Percentiles rank a stretch among this genome's conserved stretches.
phyloP scores from a whole-genome alignment of 208 protist genomes.

The Leishmania tarentolae region DNA sequence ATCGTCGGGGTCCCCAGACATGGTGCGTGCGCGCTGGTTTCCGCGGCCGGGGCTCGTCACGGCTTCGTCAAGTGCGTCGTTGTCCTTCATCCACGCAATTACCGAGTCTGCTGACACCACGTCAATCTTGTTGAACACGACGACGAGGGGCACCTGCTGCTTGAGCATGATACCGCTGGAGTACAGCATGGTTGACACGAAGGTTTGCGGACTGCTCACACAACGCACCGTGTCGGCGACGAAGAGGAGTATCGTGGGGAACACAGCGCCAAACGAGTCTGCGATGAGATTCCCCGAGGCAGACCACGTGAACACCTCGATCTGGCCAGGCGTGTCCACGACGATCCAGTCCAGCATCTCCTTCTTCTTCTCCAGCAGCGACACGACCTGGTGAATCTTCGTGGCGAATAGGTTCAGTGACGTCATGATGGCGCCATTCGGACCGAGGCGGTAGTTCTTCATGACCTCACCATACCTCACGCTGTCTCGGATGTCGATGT shows the following conservation, averaged over 20 bases:
- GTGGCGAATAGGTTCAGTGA: constrained; percentile 99
- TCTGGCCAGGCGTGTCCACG: constrained; percentile 99
- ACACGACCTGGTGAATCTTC: constrained; percentile 97
- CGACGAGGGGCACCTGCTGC: constrained; percentile 96
- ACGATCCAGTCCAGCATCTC: constrained; percentile 93
- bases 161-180: constrained; percentile 98
- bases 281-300: constrained; percentile 98
- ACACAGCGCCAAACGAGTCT: constrained; percentile 92
- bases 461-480: constrained; percentile 99
- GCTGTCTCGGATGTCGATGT: constrained; percentile 99
- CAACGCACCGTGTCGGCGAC: constrained; percentile 97
- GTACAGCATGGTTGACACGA: constrained; percentile 99
- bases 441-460: constrained; percentile 97
- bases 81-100: constrained; percentile 95
- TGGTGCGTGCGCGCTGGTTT: neutral
- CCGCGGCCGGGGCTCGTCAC: constrained; percentile 44
- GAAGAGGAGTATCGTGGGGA: constrained; percentile 97
- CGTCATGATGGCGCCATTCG: constrained; percentile 99
- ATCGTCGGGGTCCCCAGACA: neutral
- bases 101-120: constrained; percentile 85
- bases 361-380: constrained; percentile 82
- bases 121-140: constrained; percentile 99
- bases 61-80: constrained; percentile 82
- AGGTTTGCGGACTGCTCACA: constrained; percentile 92
- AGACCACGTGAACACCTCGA: constrained; percentile 99